A percentile compares a stretch with the other conserved stretches of the same genome.
Conservation (phyloP, 1,139 yeast species). For the Magnusiomyces starmeri region DNA sequence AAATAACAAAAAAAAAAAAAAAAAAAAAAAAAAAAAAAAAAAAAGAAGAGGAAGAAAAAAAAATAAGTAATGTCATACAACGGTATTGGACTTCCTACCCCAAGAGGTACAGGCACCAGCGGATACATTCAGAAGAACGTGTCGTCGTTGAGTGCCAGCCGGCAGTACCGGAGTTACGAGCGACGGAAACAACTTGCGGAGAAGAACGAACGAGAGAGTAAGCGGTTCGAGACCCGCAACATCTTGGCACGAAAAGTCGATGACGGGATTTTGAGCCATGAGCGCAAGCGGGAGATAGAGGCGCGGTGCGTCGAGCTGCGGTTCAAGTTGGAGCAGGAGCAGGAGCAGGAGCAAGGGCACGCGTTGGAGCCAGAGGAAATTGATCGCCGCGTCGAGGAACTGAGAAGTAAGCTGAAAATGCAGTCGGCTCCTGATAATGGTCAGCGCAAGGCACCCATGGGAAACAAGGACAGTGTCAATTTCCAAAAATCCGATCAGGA, state of each 20-base stretch:
- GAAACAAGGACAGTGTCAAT: too few relatives aligned
- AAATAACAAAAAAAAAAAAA: too few relatives aligned
- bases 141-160: constrained; percentile 27
- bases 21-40: too few relatives aligned
- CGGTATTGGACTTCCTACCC: constrained; percentile 57
- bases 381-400: constrained; percentile 28
- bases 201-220: constrained; percentile 18
- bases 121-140: constrained; percentile 56
- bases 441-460: too few relatives aligned
- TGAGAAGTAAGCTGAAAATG: constrained; percentile 27
- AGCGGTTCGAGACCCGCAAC: constrained; percentile 21
- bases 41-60: neutral
- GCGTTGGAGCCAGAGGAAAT: constrained; percentile 16
- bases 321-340: constrained; percentile 29
- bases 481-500: too few relatives aligned
- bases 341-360: constrained; percentile 9
- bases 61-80: constrained; percentile 46
- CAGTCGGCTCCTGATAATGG: too few relatives aligned
- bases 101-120: constrained; percentile 68
- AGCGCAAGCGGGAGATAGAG: constrained; percentile 44
- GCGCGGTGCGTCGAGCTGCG: constrained; percentile 49
- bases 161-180: constrained; percentile 33
- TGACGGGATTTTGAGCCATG: constrained; percentile 41
- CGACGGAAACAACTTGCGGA: constrained; percentile 30
- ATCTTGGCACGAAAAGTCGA: constrained; percentile 30